These are phyloP conservation scores for Zea luxurians DNA, from an alignment of 176 grass and related monocot genomes.

Conservation along the genomic window DNA sequence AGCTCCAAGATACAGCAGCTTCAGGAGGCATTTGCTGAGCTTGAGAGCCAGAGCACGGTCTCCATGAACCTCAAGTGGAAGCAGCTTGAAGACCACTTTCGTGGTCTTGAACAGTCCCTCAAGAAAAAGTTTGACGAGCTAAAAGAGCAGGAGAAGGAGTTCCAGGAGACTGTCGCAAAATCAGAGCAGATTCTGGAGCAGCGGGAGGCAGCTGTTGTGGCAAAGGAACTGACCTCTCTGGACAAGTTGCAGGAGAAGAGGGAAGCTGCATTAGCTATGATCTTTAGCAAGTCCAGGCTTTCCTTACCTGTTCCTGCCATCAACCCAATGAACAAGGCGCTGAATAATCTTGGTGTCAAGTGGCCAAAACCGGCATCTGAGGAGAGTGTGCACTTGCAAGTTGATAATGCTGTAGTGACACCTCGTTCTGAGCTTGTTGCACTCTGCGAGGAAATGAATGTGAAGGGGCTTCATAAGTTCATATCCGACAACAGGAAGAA, in stretches of 20 bases:
- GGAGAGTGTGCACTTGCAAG: constrained; percentile 19
- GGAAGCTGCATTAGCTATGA: constrained; percentile 64
- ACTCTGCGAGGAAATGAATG: constrained; percentile 81
- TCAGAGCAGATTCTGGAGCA: constrained; percentile 66
- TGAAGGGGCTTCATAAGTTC: constrained; percentile 77
- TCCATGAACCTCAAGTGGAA: constrained; percentile 90
- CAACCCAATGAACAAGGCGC: constrained; percentile 31
- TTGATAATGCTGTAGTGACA: constrained; percentile 36
- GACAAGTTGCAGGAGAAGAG: constrained; percentile 80
- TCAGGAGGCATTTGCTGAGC: constrained; percentile 73
- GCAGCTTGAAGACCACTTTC: constrained; percentile 94
- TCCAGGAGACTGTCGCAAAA: constrained; percentile 43
- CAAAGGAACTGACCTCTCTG: constrained; percentile 74
- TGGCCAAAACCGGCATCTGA: constrained; percentile 50
- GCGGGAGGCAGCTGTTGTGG: constrained; percentile 62
- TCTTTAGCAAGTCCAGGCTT: constrained; percentile 64
- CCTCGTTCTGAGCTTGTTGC: constrained; percentile 55
- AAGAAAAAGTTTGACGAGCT: constrained; percentile 74
- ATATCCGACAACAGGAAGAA: constrained; percentile 94
- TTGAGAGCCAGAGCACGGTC: constrained; percentile 70
- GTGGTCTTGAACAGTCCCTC: constrained; percentile 74
- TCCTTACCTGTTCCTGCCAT: constrained; percentile 26
- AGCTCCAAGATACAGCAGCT: constrained; percentile 82
- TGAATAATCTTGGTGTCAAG: constrained; percentile 27
- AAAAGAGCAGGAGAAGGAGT: constrained; percentile 73